Conservation (phyloP, 345 rosid species). For the Bruguiera sexangula region DNA sequence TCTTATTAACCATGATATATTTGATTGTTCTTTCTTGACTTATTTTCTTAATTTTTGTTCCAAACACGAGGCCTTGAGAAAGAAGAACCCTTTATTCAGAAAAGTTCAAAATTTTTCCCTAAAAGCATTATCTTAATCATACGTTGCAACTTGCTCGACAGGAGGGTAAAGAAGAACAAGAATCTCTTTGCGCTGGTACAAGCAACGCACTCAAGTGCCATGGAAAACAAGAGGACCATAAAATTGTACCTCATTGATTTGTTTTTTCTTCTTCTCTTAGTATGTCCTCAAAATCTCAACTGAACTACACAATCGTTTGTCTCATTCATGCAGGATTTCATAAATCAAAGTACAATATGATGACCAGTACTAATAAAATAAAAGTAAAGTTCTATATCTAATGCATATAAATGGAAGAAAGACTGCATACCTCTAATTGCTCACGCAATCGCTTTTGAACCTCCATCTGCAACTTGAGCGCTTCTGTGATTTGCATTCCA, state of each 20-base stretch:
- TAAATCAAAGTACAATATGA: not conserved
- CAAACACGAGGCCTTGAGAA: not conserved
- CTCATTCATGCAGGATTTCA: slow-evolving; percentile 1
- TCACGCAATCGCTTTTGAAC: slow-evolving; percentile 95
- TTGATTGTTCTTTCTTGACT: too few species aligned
- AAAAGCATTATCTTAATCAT: slow-evolving; percentile 1
- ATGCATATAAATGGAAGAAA: slow-evolving; percentile 10
- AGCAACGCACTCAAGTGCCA: not conserved
- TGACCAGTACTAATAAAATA: not conserved
- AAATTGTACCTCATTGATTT: not conserved
- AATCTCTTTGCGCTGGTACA: not conserved
- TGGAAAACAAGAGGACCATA: not conserved
- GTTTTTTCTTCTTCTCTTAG: not conserved
- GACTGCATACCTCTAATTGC: slow-evolving; percentile 84
- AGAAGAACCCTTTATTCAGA: not conserved
- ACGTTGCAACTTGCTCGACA: not conserved
- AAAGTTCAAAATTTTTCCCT: not conserved
- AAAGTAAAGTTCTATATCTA: not conserved
- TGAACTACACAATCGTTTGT: not conserved
- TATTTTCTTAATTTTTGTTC: not conserved
- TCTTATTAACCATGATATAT: not conserved
- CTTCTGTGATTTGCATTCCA: slow-evolving; percentile 99
- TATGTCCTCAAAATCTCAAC: not conserved
- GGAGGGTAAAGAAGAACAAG: not conserved
- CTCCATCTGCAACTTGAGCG: slow-evolving; percentile 97